Base-by-base conservation (phyloP, 495 filamentous ascomycete species). In the Hamigera avellanea region DNA sequence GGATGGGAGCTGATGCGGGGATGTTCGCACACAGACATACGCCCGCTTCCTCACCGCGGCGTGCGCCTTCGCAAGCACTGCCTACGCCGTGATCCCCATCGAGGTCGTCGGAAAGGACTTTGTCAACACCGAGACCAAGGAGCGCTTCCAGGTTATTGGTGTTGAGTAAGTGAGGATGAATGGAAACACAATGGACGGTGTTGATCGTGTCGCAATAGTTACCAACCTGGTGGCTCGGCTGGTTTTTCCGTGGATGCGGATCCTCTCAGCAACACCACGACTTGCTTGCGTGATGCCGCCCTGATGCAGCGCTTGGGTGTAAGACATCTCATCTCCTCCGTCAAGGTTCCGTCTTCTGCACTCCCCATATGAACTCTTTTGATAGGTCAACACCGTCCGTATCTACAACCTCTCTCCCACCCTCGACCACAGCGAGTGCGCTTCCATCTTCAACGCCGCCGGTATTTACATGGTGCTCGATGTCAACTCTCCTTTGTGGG, bases 381-480 rank as follows among this genome's bases (percentile, higher is more conserved):
- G 21, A 23, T 23, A 72, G 76, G 72, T 91, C 43, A 95, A 96
- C 67, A 80, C 86, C 19, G 89, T 96, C 57, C 84, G 89, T 42
- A 75, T 91, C 7, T 96, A 96, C 70, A 96, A 95, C 68, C 54
- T 95, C 36, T 76, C 84, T 50, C 88, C 89, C 8, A 62, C 72
- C 31, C 49, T 85, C 40, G 83, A 93, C 66, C 89, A 96, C 60
- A 82, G 94, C 49, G 64, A 81, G 42, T 96, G 89, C 56, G 86
- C 76, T 19, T 83, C 77, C 39, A 88, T 94, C 54, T 96, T 95
- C 73, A 93, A 95, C 48, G 73, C 76, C 9, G 83, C 79, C 31
- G 80, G 83, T 44, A 80, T 83, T 40, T 81, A 81, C 56, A 69
- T 83, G 67, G 62, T 70, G 15, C 50, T 66, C 14, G 88, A 96